Percentiles rank a stretch among this genome's conserved stretches.
These are phyloP conservation scores for Candida patagonica DNA, from an alignment of 805 yeast species.

Conservation along the genomic window DNA sequence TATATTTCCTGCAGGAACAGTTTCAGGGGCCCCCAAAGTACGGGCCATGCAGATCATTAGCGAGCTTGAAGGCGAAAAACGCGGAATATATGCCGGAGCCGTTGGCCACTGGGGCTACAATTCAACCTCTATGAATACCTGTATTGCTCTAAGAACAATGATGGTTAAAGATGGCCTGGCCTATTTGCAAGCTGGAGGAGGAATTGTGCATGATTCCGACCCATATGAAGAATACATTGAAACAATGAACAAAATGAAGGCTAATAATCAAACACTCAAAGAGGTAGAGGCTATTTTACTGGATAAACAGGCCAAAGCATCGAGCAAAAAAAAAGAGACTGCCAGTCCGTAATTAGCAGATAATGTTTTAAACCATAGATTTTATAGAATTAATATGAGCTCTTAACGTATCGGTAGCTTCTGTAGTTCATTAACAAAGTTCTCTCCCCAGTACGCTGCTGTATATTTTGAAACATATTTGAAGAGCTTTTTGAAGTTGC, in stretches of 20 bases:
- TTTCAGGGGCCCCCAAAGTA: slow-evolving; percentile 96
- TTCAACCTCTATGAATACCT: slow-evolving; percentile 91
- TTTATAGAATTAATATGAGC: neutral
- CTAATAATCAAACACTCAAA: slow-evolving; percentile 82
- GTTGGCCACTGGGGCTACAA: slow-evolving; percentile 98
- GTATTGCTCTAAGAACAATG: slow-evolving; percentile 97
- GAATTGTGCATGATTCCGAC: slow-evolving; percentile 91
- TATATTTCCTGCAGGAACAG: slow-evolving; percentile 98
- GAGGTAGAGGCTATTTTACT: slow-evolving; percentile 64
- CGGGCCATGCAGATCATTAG: slow-evolving; percentile 92
- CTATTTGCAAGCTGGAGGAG: slow-evolving; percentile 97
- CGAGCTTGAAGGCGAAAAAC: slow-evolving; percentile 79
- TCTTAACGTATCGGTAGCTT: slow-evolving; percentile 8
- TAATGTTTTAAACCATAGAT: neutral
- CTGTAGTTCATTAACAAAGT: slow-evolving; percentile 75
- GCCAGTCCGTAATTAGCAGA: neutral
- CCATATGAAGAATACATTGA: slow-evolving; percentile 92
- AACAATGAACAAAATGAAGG: slow-evolving; percentile 94
- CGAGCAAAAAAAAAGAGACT: neutral
- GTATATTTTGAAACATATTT: slow-evolving; percentile 88
- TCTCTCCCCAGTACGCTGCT: slow-evolving; percentile 95
- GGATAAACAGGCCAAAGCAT: slow-evolving; percentile 2
- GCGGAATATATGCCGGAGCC: slow-evolving; percentile 98
- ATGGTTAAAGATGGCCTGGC: slow-evolving; percentile 84
- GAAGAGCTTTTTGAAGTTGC: slow-evolving; percentile 77